Evolutionary conservation across 2,329 filamentous ascomycete species (phyloP), one percentile per base, ranked within the genome.

Genomic region (Talaromyces amestolkiae): DNA sequence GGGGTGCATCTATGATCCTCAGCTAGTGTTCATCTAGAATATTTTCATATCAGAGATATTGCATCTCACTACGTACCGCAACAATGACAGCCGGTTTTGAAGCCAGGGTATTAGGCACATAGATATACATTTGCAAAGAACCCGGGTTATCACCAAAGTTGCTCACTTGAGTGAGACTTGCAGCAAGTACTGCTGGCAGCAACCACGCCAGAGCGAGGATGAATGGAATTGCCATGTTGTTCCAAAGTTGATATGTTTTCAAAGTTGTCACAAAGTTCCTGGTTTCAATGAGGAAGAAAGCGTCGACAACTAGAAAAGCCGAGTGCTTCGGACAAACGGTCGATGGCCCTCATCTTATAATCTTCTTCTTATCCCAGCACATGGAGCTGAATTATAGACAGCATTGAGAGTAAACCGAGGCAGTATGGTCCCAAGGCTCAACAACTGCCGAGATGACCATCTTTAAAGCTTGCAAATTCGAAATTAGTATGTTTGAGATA

Each of bases 191-290:
- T 15, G 13, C 27, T 51, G 58, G 58, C 19, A 61, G 43, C 27
- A 61, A 43, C 58, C 63, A 53, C 17, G 56, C n/a, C 22, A 65
- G 58, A 60, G 47, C 24, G n/a, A 65, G 39, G 56, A 65, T 35
- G 24, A 59, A 11, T 27, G 39, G 24, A 51, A 61, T 43, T 19
- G 63, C 63, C 63, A 60, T 61, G 17, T 31, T 61, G 43, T 47
- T 33, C 31, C 1, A 15, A 41, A 58, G 11, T 13, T 27, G 22
- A 45, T 49, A 58, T 58, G 11, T 7, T 24, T 58, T n/a, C 33
- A n/a, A 41, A 17, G 15, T 19, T 41, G 31, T 31, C 27, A 31
- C 19, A 9, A 13, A 58, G 24, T 41, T 58, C 17, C 11, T 54
- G 10, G 4, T 19, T 37, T 35, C 17, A 37, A 22, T 5, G 8